A percentile compares a stretch with the other conserved stretches of the same genome.
phyloP scores from a whole-genome alignment of 345 rosid genomes.

The Aquilaria yunnanensis region DNA sequence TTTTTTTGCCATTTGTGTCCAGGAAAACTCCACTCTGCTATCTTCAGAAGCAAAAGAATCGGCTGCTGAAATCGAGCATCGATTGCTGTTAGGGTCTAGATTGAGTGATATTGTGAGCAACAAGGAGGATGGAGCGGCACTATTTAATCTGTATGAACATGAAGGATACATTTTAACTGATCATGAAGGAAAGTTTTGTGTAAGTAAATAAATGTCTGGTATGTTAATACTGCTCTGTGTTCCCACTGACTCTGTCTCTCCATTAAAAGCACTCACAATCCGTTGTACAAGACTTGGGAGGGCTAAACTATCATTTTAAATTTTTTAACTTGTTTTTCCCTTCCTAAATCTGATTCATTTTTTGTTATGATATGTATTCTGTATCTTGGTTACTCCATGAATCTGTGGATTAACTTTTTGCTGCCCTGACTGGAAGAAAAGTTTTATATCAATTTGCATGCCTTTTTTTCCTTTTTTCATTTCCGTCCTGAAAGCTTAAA shows the following conservation, averaged over 20 bases:
- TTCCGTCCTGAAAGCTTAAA: neutral
- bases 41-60: slow-evolving; percentile 69
- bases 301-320: neutral
- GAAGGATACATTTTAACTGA: slow-evolving; percentile 88
- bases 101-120: slow-evolving; percentile 67
- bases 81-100: slow-evolving; percentile 74
- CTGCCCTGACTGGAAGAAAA: too few species aligned
- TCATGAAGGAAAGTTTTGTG: slow-evolving; percentile 56
- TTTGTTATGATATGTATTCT: neutral
- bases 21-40: slow-evolving; percentile 37
- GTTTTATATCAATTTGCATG: too few species aligned
- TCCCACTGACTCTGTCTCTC: slow-evolving; percentile 2
- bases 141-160: slow-evolving; percentile 54
- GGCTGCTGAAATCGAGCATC: slow-evolving; percentile 64
- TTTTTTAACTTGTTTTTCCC: neutral
- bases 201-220: slow-evolving; percentile 30
- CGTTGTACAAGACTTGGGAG: neutral
- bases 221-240: neutral
- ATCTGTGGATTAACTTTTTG: too few species aligned
- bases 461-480: neutral
- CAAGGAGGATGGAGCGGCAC: slow-evolving; percentile 70
- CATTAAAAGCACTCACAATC: neutral
- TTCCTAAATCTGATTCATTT: neutral
- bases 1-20: slow-evolving; percentile 8
- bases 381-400: neutral